phyloP scores from a whole-genome alignment of 495 filamentous ascomycete species.

The Xylaria sp. region DNA sequence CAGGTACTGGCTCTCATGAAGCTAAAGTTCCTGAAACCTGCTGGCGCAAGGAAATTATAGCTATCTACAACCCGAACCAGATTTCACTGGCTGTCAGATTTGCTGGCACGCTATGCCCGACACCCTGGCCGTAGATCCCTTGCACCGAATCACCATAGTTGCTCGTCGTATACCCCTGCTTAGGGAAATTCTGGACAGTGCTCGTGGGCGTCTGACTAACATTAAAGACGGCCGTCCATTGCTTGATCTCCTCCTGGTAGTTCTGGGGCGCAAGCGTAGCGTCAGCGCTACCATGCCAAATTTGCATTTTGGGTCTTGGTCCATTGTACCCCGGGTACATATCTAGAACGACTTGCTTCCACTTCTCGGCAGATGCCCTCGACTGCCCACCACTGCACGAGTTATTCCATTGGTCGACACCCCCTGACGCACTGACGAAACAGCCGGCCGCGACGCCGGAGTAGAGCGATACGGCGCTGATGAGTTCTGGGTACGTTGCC shows the following conservation, averaged over 20 bases:
- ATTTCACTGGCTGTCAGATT: conserved; percentile 47
- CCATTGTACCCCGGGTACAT: conserved; percentile 58
- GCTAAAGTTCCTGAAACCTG: not conserved
- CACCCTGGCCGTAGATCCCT: conserved; percentile 49
- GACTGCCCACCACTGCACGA: conserved; percentile 50
- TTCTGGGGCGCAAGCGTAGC: conserved; percentile 54
- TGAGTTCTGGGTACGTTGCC: conserved; percentile 64
- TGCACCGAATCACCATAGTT: conserved; percentile 48
- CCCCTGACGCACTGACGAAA: conserved; percentile 50
- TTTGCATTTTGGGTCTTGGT: conserved; percentile 61
- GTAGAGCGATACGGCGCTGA: conserved; percentile 62
- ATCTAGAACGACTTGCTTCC: conserved; percentile 51
- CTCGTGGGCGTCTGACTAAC: conserved; percentile 41
- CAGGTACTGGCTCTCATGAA: too few relatives aligned
- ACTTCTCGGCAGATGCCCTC: conserved; percentile 49
- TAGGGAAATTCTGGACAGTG: conserved; percentile 43
- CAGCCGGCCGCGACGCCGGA: conserved; percentile 67
- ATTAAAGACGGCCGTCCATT: conserved; percentile 60
- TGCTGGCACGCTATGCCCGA: conserved; percentile 48
- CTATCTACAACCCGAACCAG: conserved; percentile 45
- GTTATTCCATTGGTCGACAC: conserved; percentile 53
- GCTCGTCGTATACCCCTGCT: conserved; percentile 46
- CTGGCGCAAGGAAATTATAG: not conserved
- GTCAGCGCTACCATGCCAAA: conserved; percentile 59
- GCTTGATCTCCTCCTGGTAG: conserved; percentile 57